phyloP scores from a whole-genome alignment of 2,329 filamentous ascomycete genomes.

The Penicillium digitatum region DNA sequence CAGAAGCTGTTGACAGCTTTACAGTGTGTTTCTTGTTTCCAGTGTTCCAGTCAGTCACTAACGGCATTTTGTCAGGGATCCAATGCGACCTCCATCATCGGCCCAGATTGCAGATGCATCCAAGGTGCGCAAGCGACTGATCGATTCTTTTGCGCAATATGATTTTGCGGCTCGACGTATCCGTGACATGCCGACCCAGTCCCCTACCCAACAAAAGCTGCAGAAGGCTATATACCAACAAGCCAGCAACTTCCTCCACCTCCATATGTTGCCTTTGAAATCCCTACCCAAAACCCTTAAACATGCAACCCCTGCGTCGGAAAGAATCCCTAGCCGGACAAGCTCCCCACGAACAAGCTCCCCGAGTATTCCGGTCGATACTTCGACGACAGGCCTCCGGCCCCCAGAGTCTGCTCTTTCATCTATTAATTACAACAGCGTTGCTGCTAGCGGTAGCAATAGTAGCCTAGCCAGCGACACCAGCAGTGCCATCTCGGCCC shows the following conservation, averaged over 20 bases:
- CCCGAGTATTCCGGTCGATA: slow-evolving; percentile 23
- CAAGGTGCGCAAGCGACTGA: slow-evolving; percentile 83
- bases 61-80: slow-evolving; percentile 46
- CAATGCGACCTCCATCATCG: slow-evolving; percentile 60
- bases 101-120: slow-evolving; percentile 78
- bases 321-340: slow-evolving; percentile 20
- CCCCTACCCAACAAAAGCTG: slow-evolving; percentile 66
- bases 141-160: slow-evolving; percentile 85
- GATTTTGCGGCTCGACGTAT: slow-evolving; percentile 76
- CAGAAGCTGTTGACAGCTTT: slow-evolving; percentile 70
- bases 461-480: slow-evolving; percentile 53
- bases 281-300: slow-evolving; percentile 65
- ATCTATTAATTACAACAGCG: slow-evolving; percentile 55
- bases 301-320: slow-evolving; percentile 55
- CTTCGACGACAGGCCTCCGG: slow-evolving; percentile 23
- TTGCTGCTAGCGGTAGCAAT: slow-evolving; percentile 47
- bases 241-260: slow-evolving; percentile 76
- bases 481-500: slow-evolving; percentile 57
- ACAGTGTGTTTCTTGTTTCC: slow-evolving; percentile 49
- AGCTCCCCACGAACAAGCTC: slow-evolving; percentile 23
- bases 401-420: slow-evolving; percentile 50
- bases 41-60: neutral
- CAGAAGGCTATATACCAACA: slow-evolving; percentile 80
- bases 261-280: slow-evolving; percentile 86
- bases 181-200: slow-evolving; percentile 70